Base-by-base conservation (phyloP, 2,329 filamentous ascomycete species). In the Fusarium liriodendri region DNA sequence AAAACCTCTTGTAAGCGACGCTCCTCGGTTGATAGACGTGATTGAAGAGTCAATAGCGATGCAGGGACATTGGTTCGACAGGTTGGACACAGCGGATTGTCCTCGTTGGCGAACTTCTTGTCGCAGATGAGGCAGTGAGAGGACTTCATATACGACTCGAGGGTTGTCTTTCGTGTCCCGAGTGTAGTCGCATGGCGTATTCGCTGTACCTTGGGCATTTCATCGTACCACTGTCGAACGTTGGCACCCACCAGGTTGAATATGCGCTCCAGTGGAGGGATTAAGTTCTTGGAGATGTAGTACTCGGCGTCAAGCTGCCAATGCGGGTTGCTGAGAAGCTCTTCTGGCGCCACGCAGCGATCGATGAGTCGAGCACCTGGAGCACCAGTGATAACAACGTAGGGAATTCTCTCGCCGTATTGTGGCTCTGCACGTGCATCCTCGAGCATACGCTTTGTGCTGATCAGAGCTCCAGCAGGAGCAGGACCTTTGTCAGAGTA, bases 171-270 rank as follows among this genome's bases (percentile, higher is more conserved):
- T 76, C 83, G 83, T 77, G 70, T 76, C 75, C 76, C 79, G 4
- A 65, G 72, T 20, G 80, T 79, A 55, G 79, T 69, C 76, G 81
- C 47, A 64, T 81, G 71, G 60, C 80, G 89, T 54, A 96, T 90
- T 10, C 93, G 91, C 79, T 95, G 93, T 22, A 97, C 87, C 81
- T 97, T 98, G 54, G 96, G 96, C 95, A 98, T 97, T 83, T 98
- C 95, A 72, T 98, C 95, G 79, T 95, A 98, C 97, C 97, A 99
- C 68, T 90, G 89, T 20, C 94, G 87, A 0, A 98, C 94, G 80
- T 97, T 97, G 35, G 95, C 97, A 8, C 97, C 97, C 3, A 98
- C 94, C 4, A 99, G 91, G 79, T 97, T 98, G 85, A 99, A 98
- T 74, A 99, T 98, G 32, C 97, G 92, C 82, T 98, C 96, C 0